These are phyloP conservation scores for Tremellales sp. DNA, from an alignment of 1,284 basidiomycete species.

Conservation along the genomic window DNA sequence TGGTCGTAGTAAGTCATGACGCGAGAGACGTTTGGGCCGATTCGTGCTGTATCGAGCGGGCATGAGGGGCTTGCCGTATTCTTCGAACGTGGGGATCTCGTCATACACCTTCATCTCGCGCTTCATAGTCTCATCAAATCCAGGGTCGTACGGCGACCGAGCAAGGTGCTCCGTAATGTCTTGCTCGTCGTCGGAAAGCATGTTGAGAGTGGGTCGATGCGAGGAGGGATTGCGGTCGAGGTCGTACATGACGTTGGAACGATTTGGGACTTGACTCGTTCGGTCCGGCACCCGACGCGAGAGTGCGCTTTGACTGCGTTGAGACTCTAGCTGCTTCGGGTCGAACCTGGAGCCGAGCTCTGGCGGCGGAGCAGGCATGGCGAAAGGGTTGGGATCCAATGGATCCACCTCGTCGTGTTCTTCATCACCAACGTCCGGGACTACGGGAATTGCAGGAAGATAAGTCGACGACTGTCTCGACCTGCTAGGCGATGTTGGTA, in stretches of 20 bases:
- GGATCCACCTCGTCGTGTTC: slow-evolving; percentile 1
- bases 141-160: no score
- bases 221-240: no score
- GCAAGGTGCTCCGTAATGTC: no score
- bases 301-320: slow-evolving; percentile 6
- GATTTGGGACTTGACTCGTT: not conserved
- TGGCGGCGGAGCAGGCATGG: slow-evolving; percentile 36
- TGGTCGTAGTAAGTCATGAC: slow-evolving; percentile 35
- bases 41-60: slow-evolving; percentile 24
- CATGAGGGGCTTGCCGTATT: slow-evolving; percentile 35
- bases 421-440: slow-evolving; percentile 12
- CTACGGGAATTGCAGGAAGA: slow-evolving; percentile 1
- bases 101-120: slow-evolving; percentile 7
- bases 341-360: slow-evolving; percentile 39
- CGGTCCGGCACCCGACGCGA: not conserved
- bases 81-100: slow-evolving; percentile 33
- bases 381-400: slow-evolving; percentile 38
- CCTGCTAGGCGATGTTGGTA: slow-evolving; percentile 10
- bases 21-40: slow-evolving; percentile 7
- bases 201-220: no score
- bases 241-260: not conserved
- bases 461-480: slow-evolving; percentile 1
- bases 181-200: no score
- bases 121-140: no score
- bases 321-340: slow-evolving; percentile 30